Percentiles rank a stretch among this genome's conserved stretches.
These are phyloP conservation scores for Colletotrichum gigasporum DNA, from an alignment of 2,329 filamentous ascomycete genomes.

Conservation along the genomic window DNA sequence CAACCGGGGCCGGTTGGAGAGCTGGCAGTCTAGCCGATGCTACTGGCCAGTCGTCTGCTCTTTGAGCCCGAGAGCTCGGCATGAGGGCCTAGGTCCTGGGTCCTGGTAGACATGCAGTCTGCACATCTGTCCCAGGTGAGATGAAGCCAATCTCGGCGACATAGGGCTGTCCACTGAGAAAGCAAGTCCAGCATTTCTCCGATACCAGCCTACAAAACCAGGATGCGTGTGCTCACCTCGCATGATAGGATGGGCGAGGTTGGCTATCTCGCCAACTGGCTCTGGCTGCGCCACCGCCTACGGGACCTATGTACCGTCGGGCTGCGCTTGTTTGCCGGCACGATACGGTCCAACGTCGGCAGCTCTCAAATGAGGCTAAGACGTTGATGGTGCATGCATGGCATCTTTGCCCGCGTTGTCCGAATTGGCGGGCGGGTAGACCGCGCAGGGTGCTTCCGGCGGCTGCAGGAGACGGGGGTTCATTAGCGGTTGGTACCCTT, in stretches of 20 bases:
- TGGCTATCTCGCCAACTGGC: background rate
- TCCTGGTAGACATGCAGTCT: background rate
- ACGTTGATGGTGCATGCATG: background rate
- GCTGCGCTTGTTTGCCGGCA: background rate
- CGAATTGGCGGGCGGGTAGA: background rate
- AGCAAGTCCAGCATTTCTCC: background rate
- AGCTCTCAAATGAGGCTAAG: background rate
- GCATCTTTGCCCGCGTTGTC: constrained; percentile 1
- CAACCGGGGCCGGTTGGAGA: background rate
- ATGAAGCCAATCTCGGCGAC: background rate
- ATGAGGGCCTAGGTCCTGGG: background rate
- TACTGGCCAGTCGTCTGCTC: background rate
- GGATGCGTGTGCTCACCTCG: too few relatives aligned
- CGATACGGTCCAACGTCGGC: background rate
- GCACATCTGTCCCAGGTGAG: background rate
- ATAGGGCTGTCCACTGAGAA: background rate
- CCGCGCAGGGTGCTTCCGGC: background rate
- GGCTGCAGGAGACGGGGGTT: background rate
- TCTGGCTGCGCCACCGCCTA: background rate
- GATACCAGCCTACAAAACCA: background rate
- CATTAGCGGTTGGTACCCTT: background rate
- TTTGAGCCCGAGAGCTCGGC: constrained; percentile 12
- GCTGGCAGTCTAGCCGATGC: too few relatives aligned
- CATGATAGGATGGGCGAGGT: too few relatives aligned
- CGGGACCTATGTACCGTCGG: background rate